Conservation (phyloP, 176 grass and related monocot genomes). For the Eremochloa ophiuroides region DNA sequence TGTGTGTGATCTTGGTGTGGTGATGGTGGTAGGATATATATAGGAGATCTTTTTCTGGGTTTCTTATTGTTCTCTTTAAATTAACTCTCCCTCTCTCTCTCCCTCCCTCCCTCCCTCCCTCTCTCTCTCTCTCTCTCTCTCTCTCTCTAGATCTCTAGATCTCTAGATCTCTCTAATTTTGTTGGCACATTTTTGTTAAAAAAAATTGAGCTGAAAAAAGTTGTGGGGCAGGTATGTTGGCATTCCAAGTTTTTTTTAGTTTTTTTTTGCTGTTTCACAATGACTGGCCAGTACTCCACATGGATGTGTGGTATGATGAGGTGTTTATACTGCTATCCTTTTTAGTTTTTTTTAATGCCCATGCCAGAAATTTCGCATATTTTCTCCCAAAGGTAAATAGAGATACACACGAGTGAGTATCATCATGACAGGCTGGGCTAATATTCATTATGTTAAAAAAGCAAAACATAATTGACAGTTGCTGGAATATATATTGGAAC, state of each 20-base stretch:
- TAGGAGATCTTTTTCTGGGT: not conserved
- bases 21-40: conserved; percentile 20
- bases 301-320: not conserved
- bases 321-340: not conserved
- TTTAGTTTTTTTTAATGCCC: not conserved
- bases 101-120: no score
- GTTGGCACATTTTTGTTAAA: not conserved
- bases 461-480: not conserved
- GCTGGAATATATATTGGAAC: not conserved
- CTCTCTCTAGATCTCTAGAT: not conserved
- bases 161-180: no score
- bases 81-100: no score
- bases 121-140: no score
- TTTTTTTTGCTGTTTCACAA: not conserved
- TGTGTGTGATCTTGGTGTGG: conserved; percentile 13
- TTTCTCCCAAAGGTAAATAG: not conserved
- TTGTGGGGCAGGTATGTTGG: not conserved
- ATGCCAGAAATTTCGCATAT: not conserved
- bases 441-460: not conserved
- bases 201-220: not conserved
- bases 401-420: not conserved
- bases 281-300: not conserved
- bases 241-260: not conserved
- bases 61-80: not conserved
- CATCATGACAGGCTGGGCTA: not conserved